Base-by-base conservation (phyloP, 83 land plant species). In the Picea abies region DNA sequence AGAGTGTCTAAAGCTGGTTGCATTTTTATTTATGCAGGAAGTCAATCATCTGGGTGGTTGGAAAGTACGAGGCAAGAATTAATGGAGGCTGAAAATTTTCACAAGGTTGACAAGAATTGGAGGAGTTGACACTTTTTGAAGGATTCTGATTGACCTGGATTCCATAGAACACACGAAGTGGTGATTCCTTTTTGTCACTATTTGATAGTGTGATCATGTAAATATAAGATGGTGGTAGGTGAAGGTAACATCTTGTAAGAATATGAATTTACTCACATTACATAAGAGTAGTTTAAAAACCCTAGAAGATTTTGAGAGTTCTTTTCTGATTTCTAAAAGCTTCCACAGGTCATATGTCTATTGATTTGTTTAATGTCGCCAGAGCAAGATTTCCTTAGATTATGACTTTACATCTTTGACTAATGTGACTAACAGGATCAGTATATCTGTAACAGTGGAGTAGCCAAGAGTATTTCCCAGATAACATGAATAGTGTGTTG, bases 11-110 rank as follows among this genome's bases (percentile, higher is more conserved):
- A 73, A n/a, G 8, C 49, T 73, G 60, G 49, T 73, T n/a, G 44
- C 0, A 8, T 47, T 44, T 9, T 52, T 49, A 1, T 47, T 44
- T 73, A 73, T 47, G 11, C 58, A 73, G 78, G 78, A 73, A 47
- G 47, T 47, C 78, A 14, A 8, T 47, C 78, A 10, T 47, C 78
- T 73, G 47, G 26, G 58, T 73, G 78, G 78, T 20, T 73, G 5
- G 56, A 73, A 73, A 73, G 60, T 73, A 47, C 11, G 78, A 73
- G 78, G 78, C 60, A 47, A 73, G 78, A 73, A 73, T 29, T 73
- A 7, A 73, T 73, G 78, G 60, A 73, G 23, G 47, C 78, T 44
- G 78, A 47, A 29, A 73, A 47, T 44, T n/a, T 49, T 49, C 78
- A 73, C 78, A 73, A 44, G 10, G 15, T 1, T 73, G 78, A 73